Percentiles rank a stretch among this genome's conserved stretches.
phyloP scores from a whole-genome alignment of 2,329 filamentous ascomycete species.

The Beauveria sp. region DNA sequence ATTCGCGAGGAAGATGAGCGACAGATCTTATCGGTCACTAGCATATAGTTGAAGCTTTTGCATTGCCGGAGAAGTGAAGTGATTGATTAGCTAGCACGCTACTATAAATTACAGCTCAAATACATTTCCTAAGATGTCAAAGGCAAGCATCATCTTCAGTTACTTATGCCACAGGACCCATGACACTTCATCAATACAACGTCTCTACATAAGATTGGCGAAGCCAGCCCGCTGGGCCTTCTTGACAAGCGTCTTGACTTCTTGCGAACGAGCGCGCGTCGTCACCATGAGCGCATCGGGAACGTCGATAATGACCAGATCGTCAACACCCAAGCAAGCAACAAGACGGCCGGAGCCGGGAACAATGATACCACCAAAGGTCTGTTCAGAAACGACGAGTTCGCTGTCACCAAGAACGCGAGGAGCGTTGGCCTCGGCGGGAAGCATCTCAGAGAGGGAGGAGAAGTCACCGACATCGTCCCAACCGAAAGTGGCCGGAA shows the following conservation, averaged over 20 bases:
- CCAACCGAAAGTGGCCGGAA: conserved; percentile 21
- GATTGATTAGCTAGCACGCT: conserved; percentile 12
- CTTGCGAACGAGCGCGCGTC: conserved; percentile 20
- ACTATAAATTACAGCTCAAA: conserved; percentile 12
- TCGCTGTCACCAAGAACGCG: conserved; percentile 18
- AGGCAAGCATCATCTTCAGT: conserved; percentile 1
- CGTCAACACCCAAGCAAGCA: conserved; percentile 20
- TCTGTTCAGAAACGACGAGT: conserved; percentile 19
- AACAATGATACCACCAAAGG: conserved; percentile 20
- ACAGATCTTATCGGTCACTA: no score
- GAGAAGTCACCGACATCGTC: conserved; percentile 22
- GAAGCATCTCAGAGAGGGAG: conserved; percentile 20
- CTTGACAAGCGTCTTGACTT: conserved; percentile 21
- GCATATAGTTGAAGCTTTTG: not conserved
- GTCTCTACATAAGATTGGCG: conserved; percentile 16
- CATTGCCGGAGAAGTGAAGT: conserved; percentile 5
- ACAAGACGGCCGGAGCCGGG: conserved; percentile 20
- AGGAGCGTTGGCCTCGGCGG: conserved; percentile 18
- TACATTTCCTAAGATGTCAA: conserved; percentile 7
- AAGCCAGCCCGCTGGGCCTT: conserved; percentile 19
- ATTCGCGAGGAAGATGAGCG: no score
- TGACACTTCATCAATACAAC: conserved; percentile 7
- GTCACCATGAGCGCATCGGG: conserved; percentile 22
- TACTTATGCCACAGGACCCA: conserved; percentile 3
- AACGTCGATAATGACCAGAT: conserved; percentile 20